phyloP scores from a whole-genome alignment of 2,329 filamentous ascomycete species.

The Apiospora rasikravindrae region DNA sequence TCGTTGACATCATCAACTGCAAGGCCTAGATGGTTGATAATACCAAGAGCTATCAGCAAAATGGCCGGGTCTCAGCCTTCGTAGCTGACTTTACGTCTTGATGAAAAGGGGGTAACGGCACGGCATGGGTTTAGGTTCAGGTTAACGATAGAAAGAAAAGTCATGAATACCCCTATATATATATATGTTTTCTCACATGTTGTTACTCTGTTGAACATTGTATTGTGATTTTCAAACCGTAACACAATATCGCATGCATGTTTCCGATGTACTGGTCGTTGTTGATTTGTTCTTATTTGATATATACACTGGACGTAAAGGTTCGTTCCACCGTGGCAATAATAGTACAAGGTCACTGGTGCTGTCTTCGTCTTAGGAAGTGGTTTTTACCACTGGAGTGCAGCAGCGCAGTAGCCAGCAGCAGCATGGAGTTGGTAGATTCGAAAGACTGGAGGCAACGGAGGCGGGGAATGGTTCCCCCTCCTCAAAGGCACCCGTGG shows the following conservation, averaged over 20 bases:
- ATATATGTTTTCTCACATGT: neutral
- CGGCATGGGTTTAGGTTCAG: constrained; percentile 11
- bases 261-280: constrained; percentile 17
- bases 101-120: constrained; percentile 13
- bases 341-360: constrained; percentile 19
- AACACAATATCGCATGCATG: neutral
- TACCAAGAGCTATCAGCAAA: neutral
- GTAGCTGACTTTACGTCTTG: constrained; percentile 13
- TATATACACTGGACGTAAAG: constrained; percentile 21
- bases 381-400: too few species aligned
- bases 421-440: too few species aligned
- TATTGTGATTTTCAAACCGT: neutral
- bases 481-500: neutral
- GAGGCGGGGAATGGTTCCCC: too few species aligned
- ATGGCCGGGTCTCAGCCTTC: constrained; percentile 13
- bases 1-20: constrained; percentile 64
- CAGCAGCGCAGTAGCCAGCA: too few species aligned
- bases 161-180: constrained; percentile 8
- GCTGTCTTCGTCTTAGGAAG: neutral
- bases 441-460: too few species aligned
- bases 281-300: constrained; percentile 8
- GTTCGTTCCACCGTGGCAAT: neutral
- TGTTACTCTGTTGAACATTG: constrained; percentile 2
- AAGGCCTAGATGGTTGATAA: constrained; percentile 45
- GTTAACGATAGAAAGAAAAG: constrained; percentile 13